Conservation (phyloP, 169 alveolate genomes). For the Plasmodium berghei region DNA sequence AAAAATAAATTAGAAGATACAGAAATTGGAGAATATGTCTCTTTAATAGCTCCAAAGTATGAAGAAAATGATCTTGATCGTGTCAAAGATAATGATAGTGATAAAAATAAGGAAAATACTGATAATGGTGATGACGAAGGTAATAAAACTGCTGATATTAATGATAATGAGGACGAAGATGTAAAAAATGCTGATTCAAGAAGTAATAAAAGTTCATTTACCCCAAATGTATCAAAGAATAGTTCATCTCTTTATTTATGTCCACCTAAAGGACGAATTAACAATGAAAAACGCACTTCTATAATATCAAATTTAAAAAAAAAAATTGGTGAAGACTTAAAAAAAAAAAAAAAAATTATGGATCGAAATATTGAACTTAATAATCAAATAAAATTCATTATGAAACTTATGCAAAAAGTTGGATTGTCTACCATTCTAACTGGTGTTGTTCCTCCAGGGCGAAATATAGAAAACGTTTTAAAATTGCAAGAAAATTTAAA, state of each 20-base stretch:
- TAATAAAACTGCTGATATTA: neutral
- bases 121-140: neutral
- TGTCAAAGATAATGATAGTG: neutral
- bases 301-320: conserved; percentile 62
- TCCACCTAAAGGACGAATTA: conserved; percentile 26
- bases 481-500: conserved; percentile 63
- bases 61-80: neutral
- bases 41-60: no score
- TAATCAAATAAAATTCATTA: conserved; percentile 69
- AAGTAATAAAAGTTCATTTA: no score
- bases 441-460: conserved; percentile 73
- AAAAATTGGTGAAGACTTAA: conserved; percentile 73
- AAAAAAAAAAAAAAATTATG: conserved; percentile 63
- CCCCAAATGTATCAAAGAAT: neutral
- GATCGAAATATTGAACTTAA: conserved; percentile 71
- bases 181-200: neutral
- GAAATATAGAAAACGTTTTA: conserved; percentile 72
- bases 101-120: neutral
- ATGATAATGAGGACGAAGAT: neutral
- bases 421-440: conserved; percentile 67
- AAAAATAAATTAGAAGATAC: neutral
- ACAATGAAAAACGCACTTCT: conserved; percentile 67
- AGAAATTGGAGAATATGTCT: neutral
- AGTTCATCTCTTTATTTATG: neutral
- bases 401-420: conserved; percentile 76